phyloP scores from a whole-genome alignment of 192 early-diverging fungal genomes.

The Linnemannia elongata region DNA sequence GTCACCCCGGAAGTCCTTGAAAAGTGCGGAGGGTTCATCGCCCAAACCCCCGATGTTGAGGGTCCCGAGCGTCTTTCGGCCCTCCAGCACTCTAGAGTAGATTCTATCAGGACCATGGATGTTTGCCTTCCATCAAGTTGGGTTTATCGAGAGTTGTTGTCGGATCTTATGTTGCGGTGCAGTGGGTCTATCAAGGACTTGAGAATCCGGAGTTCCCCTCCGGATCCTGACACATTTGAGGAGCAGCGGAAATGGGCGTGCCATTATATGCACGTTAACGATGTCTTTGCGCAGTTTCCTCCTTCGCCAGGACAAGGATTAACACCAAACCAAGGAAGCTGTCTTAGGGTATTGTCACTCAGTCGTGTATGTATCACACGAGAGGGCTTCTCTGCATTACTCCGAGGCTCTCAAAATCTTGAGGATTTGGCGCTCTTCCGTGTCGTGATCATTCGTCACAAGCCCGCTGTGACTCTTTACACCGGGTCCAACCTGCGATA shows the following conservation, averaged over 20 bases:
- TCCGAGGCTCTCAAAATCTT: neutral
- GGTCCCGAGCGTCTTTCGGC: neutral
- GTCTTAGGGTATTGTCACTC: neutral
- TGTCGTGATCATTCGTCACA: neutral
- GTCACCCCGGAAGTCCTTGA: neutral
- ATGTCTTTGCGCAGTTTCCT: neutral
- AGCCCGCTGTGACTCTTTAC: neutral
- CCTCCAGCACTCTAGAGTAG: neutral
- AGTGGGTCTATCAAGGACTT: neutral
- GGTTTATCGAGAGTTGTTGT: neutral
- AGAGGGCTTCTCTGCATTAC: neutral
- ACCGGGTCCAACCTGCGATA: neutral
- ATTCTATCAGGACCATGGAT: neutral
- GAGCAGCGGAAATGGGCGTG: neutral
- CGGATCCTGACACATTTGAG: neutral
- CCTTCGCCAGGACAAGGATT: neutral
- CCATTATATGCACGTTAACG: neutral
- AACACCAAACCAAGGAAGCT: neutral
- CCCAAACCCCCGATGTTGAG: neutral
- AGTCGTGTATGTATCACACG: neutral
- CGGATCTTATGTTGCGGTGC: neutral
- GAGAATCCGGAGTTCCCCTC: neutral
- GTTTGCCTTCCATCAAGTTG: neutral
- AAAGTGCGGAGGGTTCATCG: neutral
- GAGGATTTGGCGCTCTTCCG: neutral